phyloP scores from a whole-genome alignment of 192 early-diverging fungal species.

The Coemansia sp. region DNA sequence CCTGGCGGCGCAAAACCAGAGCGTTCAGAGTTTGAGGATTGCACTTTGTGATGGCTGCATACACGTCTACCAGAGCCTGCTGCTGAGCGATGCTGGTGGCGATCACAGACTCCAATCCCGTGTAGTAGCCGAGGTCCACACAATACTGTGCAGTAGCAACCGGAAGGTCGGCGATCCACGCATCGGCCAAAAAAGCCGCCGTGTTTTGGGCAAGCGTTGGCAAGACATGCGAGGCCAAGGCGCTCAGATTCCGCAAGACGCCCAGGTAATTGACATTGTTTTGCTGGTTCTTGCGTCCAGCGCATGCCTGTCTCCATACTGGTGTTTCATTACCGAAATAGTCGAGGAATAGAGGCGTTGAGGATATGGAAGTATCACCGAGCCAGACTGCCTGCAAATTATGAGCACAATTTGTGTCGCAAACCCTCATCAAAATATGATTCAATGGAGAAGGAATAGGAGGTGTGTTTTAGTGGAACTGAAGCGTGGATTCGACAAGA shows the following conservation, averaged over 20 bases:
- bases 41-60: neutral
- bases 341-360: slow-evolving; percentile 6
- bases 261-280: neutral
- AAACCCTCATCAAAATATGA: slow-evolving; percentile 25
- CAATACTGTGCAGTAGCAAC: slow-evolving; percentile 4
- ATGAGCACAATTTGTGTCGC: slow-evolving; percentile 39
- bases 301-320: slow-evolving; percentile 29
- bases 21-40: neutral
- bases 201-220: neutral
- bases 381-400: slow-evolving; percentile 27
- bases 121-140: neutral
- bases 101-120: neutral
- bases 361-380: slow-evolving; percentile 2
- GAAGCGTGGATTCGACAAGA: neutral
- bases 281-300: neutral
- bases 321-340: slow-evolving; percentile 20
- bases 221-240: slow-evolving; percentile 4
- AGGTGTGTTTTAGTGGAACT: neutral
- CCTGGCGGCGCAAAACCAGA: slow-evolving; percentile 11
- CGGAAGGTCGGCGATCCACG: slow-evolving; percentile 24
- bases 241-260: slow-evolving; percentile 4
- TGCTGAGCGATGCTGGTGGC: neutral
- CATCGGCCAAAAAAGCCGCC: neutral
- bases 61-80: neutral
- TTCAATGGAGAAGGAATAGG: neutral